Evolutionary conservation across 2,329 filamentous ascomycete genomes (phyloP).

Genomic region (Colletotrichum sp.): DNA sequence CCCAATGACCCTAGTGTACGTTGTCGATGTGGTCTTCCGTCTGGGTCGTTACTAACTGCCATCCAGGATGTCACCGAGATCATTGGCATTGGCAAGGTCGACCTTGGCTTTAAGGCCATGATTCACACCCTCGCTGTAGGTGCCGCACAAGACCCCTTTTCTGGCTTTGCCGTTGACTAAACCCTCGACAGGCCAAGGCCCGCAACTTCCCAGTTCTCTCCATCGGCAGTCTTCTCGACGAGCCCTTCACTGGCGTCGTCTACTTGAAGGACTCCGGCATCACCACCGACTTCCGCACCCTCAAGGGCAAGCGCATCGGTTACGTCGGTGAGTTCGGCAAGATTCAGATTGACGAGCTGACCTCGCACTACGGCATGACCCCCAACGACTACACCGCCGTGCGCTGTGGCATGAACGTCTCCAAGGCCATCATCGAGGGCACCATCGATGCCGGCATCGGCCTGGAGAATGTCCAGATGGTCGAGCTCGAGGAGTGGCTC

Average conservation of each 20-base stretch:
- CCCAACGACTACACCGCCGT: slow-evolving; percentile 76
- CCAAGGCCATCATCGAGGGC: slow-evolving; percentile 75
- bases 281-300: slow-evolving; percentile 74
- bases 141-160: neutral
- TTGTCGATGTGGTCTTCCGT: neutral
- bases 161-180: neutral
- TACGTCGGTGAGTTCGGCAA: slow-evolving; percentile 84
- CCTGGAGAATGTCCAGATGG: slow-evolving; percentile 84
- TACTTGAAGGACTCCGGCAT: slow-evolving; percentile 78
- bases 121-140: slow-evolving; percentile 77
- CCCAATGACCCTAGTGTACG: slow-evolving; percentile 74
- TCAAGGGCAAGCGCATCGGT: slow-evolving; percentile 78
- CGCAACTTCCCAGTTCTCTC: slow-evolving; percentile 75
- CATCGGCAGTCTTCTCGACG: slow-evolving; percentile 76
- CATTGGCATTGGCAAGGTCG: slow-evolving; percentile 76
- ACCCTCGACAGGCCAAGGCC: slow-evolving; percentile 66
- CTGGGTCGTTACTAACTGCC: neutral
- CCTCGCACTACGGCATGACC: slow-evolving; percentile 76
- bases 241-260: slow-evolving; percentile 80
- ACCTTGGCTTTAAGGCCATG: slow-evolving; percentile 84
- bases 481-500: slow-evolving; percentile 80
- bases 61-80: slow-evolving; percentile 78
- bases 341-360: slow-evolving; percentile 84
- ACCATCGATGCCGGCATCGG: slow-evolving; percentile 77
- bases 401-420: slow-evolving; percentile 82